Percentiles rank a stretch among this genome's conserved stretches.
These are phyloP conservation scores for Crepidotus variabilis DNA, from an alignment of 768 basidiomycete genomes.

Conservation along the genomic window DNA sequence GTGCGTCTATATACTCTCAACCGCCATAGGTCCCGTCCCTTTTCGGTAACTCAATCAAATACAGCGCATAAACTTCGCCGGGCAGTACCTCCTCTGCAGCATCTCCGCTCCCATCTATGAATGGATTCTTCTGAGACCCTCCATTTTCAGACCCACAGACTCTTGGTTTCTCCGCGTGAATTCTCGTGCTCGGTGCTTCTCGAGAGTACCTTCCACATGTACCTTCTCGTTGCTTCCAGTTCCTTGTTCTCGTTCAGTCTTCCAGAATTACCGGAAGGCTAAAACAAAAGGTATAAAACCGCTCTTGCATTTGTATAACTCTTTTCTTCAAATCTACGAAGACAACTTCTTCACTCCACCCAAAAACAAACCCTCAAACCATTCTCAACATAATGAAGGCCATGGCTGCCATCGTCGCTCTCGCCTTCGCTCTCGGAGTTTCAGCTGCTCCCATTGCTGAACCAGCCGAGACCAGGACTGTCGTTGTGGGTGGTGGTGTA, in stretches of 20 bases:
- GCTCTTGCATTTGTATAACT: not conserved
- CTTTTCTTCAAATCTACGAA: not conserved
- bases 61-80: not conserved
- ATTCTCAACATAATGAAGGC: not conserved
- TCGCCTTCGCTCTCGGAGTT: slow-evolving; percentile 11
- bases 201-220: not conserved
- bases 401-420: slow-evolving; percentile 3
- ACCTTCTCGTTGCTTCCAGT: not conserved
- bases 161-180: not conserved
- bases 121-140: not conserved
- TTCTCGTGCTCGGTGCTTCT: not conserved
- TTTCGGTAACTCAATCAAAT: not conserved
- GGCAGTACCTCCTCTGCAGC: not conserved
- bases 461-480: not conserved
- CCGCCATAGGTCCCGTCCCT: not conserved
- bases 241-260: not conserved
- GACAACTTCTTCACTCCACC: not conserved
- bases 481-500: not conserved
- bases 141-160: not conserved
- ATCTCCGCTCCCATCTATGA: not conserved
- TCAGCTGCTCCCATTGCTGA: slow-evolving; percentile 12
- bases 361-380: not conserved
- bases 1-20: not conserved
- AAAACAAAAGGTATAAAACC: not conserved
- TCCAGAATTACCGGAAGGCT: not conserved